Evolutionary conservation across 352 stramenopile species (phyloP).

Genomic region (Phytophthora tentaculata): DNA sequence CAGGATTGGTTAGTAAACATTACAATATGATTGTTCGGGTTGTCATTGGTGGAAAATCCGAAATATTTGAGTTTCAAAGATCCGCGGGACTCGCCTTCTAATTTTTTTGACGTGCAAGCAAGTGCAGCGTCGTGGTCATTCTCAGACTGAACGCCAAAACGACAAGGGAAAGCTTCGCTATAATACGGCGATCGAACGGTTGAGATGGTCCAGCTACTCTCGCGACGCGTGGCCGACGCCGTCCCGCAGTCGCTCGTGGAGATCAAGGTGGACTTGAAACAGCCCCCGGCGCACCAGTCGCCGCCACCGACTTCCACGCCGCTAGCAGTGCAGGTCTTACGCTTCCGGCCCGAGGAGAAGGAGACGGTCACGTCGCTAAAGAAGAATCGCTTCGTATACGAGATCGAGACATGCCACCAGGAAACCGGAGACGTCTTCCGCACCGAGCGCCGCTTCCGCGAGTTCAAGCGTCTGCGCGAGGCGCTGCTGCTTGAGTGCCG

Average conservation of each 20-base stretch:
- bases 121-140: constrained; percentile 16
- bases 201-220: constrained; percentile 30
- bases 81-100: neutral
- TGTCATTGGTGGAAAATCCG: constrained; percentile 8
- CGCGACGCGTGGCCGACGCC: constrained; percentile 12
- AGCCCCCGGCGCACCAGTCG: constrained; percentile 2
- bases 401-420: constrained; percentile 76
- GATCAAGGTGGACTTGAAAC: constrained; percentile 30
- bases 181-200: neutral
- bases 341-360: constrained; percentile 66
- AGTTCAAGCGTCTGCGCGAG: constrained; percentile 76
- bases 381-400: constrained; percentile 77
- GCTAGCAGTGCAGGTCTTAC: constrained; percentile 62
- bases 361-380: constrained; percentile 47
- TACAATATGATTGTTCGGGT: constrained; percentile 9
- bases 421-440: constrained; percentile 62
- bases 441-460: constrained; percentile 60
- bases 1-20: constrained; percentile 25
- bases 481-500: constrained; percentile 63
- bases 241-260: constrained; percentile 29
- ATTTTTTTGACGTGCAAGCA: constrained; percentile 17
- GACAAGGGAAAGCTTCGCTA: constrained; percentile 5
- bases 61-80: constrained; percentile 12
- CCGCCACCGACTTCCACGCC: constrained; percentile 18
- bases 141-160: constrained; percentile 13